Percentiles rank a stretch among this genome's conserved stretches.
Conservation (phyloP, 371 early-diverging fungal genomes). For the Mortierella sp. region DNA sequence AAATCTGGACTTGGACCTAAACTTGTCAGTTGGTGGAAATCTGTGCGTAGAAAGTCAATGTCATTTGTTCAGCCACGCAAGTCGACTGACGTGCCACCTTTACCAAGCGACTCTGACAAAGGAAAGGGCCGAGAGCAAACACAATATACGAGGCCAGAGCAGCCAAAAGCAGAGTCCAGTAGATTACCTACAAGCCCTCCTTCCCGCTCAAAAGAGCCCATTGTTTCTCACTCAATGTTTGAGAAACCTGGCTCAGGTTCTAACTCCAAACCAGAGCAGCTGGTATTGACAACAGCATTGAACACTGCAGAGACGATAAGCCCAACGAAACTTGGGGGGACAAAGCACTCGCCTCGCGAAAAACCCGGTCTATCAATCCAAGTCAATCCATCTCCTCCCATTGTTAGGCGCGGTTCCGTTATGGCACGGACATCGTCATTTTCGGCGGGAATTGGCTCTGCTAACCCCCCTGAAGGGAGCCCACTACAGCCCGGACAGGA, state of each 20-base stretch:
- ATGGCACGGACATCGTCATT: constrained; percentile 52
- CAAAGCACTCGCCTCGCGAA: constrained; percentile 41
- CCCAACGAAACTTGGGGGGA: constrained; percentile 27
- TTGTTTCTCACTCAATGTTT: constrained; percentile 39
- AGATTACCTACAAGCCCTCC: not conserved
- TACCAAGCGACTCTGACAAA: constrained; percentile 11
- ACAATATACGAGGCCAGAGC: constrained; percentile 2
- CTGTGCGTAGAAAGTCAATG: constrained; percentile 54
- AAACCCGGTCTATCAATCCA: constrained; percentile 53
- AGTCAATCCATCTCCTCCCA: constrained; percentile 47
- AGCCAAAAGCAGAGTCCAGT: not conserved
- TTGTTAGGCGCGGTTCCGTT: constrained; percentile 46
- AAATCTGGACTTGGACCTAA: constrained; percentile 52
- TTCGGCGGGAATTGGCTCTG: constrained; percentile 49
- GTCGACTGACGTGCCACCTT: constrained; percentile 13
- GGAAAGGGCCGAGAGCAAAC: not conserved
- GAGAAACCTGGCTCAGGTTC: constrained; percentile 30
- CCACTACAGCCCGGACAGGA: constrained; percentile 45
- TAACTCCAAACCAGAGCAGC: constrained; percentile 24
- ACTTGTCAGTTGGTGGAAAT: constrained; percentile 57
- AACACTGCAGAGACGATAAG: constrained; percentile 26
- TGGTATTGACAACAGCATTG: constrained; percentile 43
- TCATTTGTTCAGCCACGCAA: constrained; percentile 46
- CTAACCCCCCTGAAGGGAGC: constrained; percentile 39
- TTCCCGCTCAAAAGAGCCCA: constrained; percentile 14